phyloP scores from a whole-genome alignment of 2,329 filamentous ascomycete species.

The Trichoderma koningiopsis region DNA sequence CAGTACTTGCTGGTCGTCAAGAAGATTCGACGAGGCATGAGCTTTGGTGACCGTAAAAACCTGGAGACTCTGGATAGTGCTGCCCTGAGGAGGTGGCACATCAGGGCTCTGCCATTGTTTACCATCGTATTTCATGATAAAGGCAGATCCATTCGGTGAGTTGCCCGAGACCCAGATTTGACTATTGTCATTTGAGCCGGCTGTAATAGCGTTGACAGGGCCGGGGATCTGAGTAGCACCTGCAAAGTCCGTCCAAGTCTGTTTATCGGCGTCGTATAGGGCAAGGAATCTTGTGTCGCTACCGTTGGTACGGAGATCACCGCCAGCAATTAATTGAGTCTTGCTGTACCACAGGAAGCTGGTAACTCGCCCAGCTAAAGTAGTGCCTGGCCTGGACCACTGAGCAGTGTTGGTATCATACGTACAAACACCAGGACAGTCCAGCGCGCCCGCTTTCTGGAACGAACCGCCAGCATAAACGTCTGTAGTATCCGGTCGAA shows the following conservation, averaged over 20 bases:
- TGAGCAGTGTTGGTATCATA: conserved; percentile 71
- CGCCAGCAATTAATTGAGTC: conserved; percentile 73
- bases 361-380: conserved; percentile 69
- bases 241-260: conserved; percentile 67
- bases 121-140: conserved; percentile 81
- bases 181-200: conserved; percentile 70
- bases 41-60: conserved; percentile 70
- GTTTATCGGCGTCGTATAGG: conserved; percentile 68
- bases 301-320: conserved; percentile 69
- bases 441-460: conserved; percentile 76
- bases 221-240: conserved; percentile 71
- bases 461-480: conserved; percentile 89
- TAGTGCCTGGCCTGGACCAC: conserved; percentile 79
- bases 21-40: conserved; percentile 65
- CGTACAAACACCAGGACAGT: conserved; percentile 79
- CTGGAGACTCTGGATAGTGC: conserved; percentile 77
- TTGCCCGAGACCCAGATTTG: conserved; percentile 83
- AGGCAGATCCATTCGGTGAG: conserved; percentile 63
- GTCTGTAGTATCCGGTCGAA: conserved; percentile 69
- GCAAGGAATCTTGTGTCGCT: conserved; percentile 66
- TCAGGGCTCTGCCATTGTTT: conserved; percentile 68
- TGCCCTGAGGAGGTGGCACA: conserved; percentile 63
- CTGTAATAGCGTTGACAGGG: conserved; percentile 73
- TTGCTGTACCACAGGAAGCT: conserved; percentile 75
- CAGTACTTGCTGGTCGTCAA: conserved; percentile 70